phyloP scores from a whole-genome alignment of 495 filamentous ascomycete species.

The Penicillium mononematosum region DNA sequence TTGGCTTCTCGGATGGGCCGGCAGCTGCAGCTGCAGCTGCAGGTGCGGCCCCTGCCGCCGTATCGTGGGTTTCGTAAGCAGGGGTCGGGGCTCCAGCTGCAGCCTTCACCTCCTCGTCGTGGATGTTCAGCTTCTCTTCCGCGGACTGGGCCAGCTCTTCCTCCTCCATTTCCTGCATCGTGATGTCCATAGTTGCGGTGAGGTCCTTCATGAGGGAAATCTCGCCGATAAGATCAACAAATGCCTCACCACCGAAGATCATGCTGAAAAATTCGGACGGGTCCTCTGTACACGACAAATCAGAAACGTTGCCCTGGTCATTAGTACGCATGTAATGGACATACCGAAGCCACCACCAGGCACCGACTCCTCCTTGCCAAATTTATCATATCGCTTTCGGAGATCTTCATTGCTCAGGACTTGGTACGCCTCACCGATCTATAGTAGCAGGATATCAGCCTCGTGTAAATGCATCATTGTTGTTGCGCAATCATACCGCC shows the following conservation, averaged over 20 bases:
- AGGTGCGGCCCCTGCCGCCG: slow-evolving; percentile 22
- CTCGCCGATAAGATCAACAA: slow-evolving; percentile 87
- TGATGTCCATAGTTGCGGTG: slow-evolving; percentile 88
- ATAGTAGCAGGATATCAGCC: slow-evolving; percentile 17
- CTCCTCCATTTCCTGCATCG: slow-evolving; percentile 68
- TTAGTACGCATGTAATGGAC: slow-evolving; percentile 28
- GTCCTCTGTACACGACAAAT: slow-evolving; percentile 57
- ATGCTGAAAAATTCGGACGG: slow-evolving; percentile 97
- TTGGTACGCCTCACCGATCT: slow-evolving; percentile 97
- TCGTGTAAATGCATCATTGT: slow-evolving; percentile 1
- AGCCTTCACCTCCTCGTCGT: slow-evolving; percentile 44
- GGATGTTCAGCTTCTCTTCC: slow-evolving; percentile 49
- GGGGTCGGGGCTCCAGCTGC: slow-evolving; percentile 22
- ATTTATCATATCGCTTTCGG: slow-evolving; percentile 90
- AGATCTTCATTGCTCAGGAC: slow-evolving; percentile 86
- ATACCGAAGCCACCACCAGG: slow-evolving; percentile 85
- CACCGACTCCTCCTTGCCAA: slow-evolving; percentile 87
- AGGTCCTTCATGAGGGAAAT: slow-evolving; percentile 91
- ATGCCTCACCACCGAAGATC: slow-evolving; percentile 97
- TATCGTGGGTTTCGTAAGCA: slow-evolving; percentile 28
- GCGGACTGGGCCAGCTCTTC: slow-evolving; percentile 57
- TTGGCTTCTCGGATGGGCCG: slow-evolving; percentile 20
- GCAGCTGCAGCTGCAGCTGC: slow-evolving; percentile 23
- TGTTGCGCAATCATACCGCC: slow-evolving; percentile 48
- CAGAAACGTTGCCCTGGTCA: background rate